Percentiles rank a stretch among this genome's conserved stretches.
These are phyloP conservation scores for Penicillium expansum DNA, from an alignment of 2,329 filamentous ascomycete genomes.

Conservation along the genomic window DNA sequence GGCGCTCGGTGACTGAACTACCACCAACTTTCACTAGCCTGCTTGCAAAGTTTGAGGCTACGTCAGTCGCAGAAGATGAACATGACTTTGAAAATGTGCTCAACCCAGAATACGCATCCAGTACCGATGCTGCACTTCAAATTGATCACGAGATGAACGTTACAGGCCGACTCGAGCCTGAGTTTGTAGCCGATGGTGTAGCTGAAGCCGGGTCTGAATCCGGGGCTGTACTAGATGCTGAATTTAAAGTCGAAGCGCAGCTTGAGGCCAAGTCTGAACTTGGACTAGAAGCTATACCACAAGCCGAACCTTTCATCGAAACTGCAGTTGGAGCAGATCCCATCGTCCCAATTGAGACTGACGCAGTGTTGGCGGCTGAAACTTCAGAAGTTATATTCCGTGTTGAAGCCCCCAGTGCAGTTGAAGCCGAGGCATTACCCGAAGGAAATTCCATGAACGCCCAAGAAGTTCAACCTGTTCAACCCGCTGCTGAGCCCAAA, in stretches of 20 bases:
- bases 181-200: neutral
- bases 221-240: neutral
- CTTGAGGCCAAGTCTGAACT: neutral
- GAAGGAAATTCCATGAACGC: neutral
- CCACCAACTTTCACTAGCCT: constrained; percentile 37
- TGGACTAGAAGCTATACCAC: neutral
- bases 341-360: neutral
- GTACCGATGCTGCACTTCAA: neutral
- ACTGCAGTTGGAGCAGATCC: neutral
- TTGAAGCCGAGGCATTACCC: neutral
- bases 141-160: neutral
- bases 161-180: neutral
- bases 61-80: constrained; percentile 12
- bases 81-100: neutral
- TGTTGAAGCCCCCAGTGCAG: neutral
- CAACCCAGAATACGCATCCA: neutral
- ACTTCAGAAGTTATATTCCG: neutral
- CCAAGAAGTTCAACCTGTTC: neutral
- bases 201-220: neutral
- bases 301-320: neutral
- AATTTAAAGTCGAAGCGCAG: neutral
- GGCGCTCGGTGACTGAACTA: constrained; percentile 29
- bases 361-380: neutral
- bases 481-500: neutral
- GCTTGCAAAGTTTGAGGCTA: constrained; percentile 40